Percentiles rank a stretch among this genome's conserved stretches.
These are phyloP conservation scores for Alternaria longipes DNA, from an alignment of 2,329 filamentous ascomycete species.

Conservation along the genomic window DNA sequence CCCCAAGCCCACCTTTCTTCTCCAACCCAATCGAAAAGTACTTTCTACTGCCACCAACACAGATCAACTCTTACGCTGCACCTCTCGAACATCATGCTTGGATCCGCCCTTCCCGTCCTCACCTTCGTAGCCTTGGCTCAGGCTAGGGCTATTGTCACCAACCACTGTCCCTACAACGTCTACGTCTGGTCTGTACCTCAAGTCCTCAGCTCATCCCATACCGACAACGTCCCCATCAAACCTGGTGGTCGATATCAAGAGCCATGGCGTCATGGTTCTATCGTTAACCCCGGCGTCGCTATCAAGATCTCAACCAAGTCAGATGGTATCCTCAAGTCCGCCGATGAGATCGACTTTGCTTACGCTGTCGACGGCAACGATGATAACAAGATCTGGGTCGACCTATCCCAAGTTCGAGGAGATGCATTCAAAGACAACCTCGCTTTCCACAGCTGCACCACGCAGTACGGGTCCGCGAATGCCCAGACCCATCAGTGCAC, in stretches of 20 bases:
- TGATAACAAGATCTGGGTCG: conserved; percentile 30
- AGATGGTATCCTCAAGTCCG: conserved; percentile 31
- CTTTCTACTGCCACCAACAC: conserved; percentile 18
- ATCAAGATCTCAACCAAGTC: conserved; percentile 37
- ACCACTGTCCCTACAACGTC: conserved; percentile 31
- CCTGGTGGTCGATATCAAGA: conserved; percentile 34
- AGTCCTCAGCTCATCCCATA: conserved; percentile 16
- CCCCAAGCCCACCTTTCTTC: conserved; percentile 19
- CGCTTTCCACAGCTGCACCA: conserved; percentile 31
- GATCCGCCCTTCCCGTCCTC: conserved; percentile 22
- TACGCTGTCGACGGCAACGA: conserved; percentile 33
- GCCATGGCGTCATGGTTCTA: conserved; percentile 32
- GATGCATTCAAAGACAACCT: conserved; percentile 19
- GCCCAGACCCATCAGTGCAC: conserved; percentile 27
- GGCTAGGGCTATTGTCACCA: conserved; percentile 40
- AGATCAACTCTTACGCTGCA: conserved; percentile 6
- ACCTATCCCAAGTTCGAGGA: conserved; percentile 27
- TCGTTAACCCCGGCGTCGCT: conserved; percentile 31
- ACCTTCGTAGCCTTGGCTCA: conserved; percentile 31
- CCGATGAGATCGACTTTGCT: conserved; percentile 36
- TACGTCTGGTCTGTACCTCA: conserved; percentile 37
- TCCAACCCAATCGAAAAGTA: conserved; percentile 23
- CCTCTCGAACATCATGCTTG: conserved; percentile 25
- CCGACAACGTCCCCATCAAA: conserved; percentile 28
- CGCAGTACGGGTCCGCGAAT: conserved; percentile 17